These are phyloP conservation scores for Diaporthe longicolla DNA, from an alignment of 2,329 filamentous ascomycete species.

Conservation along the genomic window DNA sequence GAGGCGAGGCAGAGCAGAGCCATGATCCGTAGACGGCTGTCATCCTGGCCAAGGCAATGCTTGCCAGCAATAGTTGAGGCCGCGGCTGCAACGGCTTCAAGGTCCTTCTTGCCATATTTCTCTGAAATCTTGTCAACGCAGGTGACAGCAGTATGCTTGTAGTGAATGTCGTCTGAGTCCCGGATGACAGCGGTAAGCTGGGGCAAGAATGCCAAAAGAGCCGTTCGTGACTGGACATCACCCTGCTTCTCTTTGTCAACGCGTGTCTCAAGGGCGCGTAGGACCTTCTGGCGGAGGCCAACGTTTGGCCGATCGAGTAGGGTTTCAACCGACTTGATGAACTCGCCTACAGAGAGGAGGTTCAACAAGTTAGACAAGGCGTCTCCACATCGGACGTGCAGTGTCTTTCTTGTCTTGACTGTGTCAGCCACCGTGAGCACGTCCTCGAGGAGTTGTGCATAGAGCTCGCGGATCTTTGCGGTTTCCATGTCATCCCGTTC, in stretches of 20 bases:
- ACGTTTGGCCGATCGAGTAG: constrained; percentile 83
- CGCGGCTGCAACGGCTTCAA: constrained; percentile 80
- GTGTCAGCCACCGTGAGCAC: constrained; percentile 76
- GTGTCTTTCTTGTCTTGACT: constrained; percentile 68
- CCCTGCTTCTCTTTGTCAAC: constrained; percentile 80
- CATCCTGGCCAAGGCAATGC: constrained; percentile 81
- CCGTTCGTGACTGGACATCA: constrained; percentile 76
- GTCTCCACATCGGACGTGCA: constrained; percentile 74
- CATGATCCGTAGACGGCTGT: constrained; percentile 82
- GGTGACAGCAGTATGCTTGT: constrained; percentile 87
- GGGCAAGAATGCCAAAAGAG: constrained; percentile 83
- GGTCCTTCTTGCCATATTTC: constrained; percentile 94
- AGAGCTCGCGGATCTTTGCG: constrained; percentile 76
- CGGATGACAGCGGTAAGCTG: constrained; percentile 83
- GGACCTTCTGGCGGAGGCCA: constrained; percentile 82
- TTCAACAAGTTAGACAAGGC: constrained; percentile 85
- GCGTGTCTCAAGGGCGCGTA: constrained; percentile 84
- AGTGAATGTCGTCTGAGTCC: constrained; percentile 77
- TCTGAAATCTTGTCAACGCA: constrained; percentile 95
- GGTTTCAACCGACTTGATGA: constrained; percentile 88
- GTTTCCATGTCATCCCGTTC: constrained; percentile 75
- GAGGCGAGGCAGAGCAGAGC: constrained; percentile 92
- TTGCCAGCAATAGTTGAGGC: constrained; percentile 83
- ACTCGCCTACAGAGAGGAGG: constrained; percentile 87
- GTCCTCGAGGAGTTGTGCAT: constrained; percentile 77